Evolutionary conservation across 495 filamentous ascomycete species (phyloP).

Genomic region (Beverwykella pulmonaria): DNA sequence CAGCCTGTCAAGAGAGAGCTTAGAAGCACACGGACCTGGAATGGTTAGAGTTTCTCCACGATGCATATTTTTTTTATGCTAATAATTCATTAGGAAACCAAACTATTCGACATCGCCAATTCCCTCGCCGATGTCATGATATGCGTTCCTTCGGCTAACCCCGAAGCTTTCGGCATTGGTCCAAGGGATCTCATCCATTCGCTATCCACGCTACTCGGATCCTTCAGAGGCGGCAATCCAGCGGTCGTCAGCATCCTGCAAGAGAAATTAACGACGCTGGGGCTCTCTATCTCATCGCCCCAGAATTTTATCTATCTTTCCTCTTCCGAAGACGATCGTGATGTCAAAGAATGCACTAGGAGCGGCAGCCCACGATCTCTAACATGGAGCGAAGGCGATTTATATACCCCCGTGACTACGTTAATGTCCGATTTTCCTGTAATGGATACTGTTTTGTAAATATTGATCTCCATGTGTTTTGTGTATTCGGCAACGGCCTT

Average conservation of each 20-base stretch:
- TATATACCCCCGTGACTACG: background rate
- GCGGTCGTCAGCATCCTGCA: slow-evolving; percentile 24
- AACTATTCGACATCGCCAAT: slow-evolving; percentile 53
- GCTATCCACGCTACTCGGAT: slow-evolving; percentile 16
- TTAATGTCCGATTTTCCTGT: background rate
- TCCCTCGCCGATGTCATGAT: slow-evolving; percentile 52
- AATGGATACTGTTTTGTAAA: background rate
- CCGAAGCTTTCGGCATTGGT: slow-evolving; percentile 12
- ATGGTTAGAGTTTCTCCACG: slow-evolving; percentile 37
- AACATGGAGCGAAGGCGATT: slow-evolving; percentile 5
- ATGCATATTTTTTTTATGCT: slow-evolving; percentile 12
- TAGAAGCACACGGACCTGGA: slow-evolving; percentile 47
- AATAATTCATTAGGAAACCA: slow-evolving; percentile 45
- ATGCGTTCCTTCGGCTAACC: slow-evolving; percentile 19
- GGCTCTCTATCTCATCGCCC: slow-evolving; percentile 13
- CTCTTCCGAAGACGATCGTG: slow-evolving; percentile 22
- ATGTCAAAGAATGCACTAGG: background rate
- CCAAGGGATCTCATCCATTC: slow-evolving; percentile 27
- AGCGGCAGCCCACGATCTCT: background rate
- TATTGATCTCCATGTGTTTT: no score
- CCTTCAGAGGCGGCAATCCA: slow-evolving; percentile 27
- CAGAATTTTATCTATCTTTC: slow-evolving; percentile 22
- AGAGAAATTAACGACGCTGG: slow-evolving; percentile 21
- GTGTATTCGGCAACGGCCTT: no score
- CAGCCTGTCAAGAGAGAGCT: slow-evolving; percentile 45